These are phyloP conservation scores for Russula vinacea DNA, from an alignment of 768 basidiomycete species.

Conservation along the genomic window DNA sequence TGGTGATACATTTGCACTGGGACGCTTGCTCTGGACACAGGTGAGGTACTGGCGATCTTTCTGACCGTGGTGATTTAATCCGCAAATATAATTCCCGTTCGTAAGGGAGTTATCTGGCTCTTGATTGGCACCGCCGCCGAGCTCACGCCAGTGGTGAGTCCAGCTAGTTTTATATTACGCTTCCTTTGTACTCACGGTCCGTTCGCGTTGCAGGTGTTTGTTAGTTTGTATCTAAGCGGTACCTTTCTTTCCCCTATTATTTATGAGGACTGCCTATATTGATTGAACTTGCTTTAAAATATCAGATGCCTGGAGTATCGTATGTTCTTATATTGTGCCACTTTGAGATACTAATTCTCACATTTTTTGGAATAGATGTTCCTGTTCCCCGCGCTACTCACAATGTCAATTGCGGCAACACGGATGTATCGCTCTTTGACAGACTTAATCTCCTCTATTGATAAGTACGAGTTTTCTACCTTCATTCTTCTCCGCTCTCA, in stretches of 20 bases:
- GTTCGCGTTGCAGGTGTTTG: background rate
- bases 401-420: slow-evolving; percentile 5
- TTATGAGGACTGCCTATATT: background rate
- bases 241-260: background rate
- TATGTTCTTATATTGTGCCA: background rate
- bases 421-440: slow-evolving; percentile 5
- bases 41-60: background rate
- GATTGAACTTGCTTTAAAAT: background rate
- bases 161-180: background rate
- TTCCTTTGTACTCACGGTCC: background rate
- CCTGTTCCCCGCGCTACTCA: slow-evolving; percentile 1
- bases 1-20: background rate
- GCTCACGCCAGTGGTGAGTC: background rate
- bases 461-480: background rate
- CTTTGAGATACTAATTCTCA: too few relatives aligned
- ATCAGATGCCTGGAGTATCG: slow-evolving; percentile 1
- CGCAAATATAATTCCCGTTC: background rate
- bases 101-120: background rate
- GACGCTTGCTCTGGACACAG: slow-evolving; percentile 2
- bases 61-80: background rate
- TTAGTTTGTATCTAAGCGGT: background rate
- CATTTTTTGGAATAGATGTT: background rate
- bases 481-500: background rate
- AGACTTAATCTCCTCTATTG: background rate
- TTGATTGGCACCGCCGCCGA: background rate